These are phyloP conservation scores for Neckera pumila DNA, from an alignment of 225 moss, liverwort and hornwort species.

Conservation along the genomic window DNA sequence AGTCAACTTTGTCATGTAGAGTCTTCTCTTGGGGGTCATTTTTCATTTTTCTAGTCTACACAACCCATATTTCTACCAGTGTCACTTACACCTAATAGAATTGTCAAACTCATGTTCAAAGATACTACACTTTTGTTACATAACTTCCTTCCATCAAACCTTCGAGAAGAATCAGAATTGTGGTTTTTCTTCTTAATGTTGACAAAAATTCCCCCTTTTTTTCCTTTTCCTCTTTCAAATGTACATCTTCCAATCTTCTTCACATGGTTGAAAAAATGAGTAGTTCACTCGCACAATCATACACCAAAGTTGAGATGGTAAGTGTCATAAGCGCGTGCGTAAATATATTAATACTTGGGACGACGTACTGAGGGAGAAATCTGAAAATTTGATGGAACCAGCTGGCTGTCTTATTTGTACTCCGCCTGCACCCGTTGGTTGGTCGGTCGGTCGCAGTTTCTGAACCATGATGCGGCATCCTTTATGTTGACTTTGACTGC, in stretches of 20 bases:
- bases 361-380: not conserved
- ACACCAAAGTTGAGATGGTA: not conserved
- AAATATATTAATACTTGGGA: not conserved
- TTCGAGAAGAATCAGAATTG: not conserved
- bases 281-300: not conserved
- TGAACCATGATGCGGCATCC: not conserved
- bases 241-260: not conserved
- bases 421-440: fast-evolving
- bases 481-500: not conserved
- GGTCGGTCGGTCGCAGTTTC: not conserved
- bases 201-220: fast-evolving
- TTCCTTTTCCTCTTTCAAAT: fast-evolving
- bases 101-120: not conserved
- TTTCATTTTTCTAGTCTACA: not conserved
- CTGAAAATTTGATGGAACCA: not conserved
- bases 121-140: not conserved
- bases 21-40: fast-evolving
- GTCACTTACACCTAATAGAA: fast-evolving
- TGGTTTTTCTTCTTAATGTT: fast-evolving
- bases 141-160: not conserved
- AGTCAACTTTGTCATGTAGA: fast-evolving
- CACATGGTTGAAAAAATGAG: not conserved
- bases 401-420: not conserved
- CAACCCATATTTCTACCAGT: fast-evolving
- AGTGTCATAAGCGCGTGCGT: not conserved